Base-by-base conservation (phyloP, 495 filamentous ascomycete genomes). In the Daldinia caldariorum region DNA sequence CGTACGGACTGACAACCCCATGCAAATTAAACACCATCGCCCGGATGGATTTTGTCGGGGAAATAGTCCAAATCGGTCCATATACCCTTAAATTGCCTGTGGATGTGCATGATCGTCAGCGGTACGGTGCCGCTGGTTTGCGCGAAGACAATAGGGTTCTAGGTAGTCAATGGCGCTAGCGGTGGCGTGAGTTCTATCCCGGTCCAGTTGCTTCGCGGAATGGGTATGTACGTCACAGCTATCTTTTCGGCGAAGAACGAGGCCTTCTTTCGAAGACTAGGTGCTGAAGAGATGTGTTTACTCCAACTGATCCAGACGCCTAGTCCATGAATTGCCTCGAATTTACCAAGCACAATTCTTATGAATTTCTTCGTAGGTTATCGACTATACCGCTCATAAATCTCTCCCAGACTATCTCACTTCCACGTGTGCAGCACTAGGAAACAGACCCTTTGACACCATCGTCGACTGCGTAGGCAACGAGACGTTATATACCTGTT, bases 171-270 rank as follows among this genome's bases (percentile, higher is more conserved):
- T 47, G 43, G 43, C 8, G 43, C 43, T 8, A 47, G 43, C 8
- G 70, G 67, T 13, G 67, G 70, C 45, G 67, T 73, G 49, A 66
- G 61, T 7, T 66, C 56, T 18, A 51, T 73, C 10, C 51, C 70
- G 26, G 35, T 58, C 35, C 70, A 70, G 34, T 53, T 66, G 26
- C 67, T 73, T 49, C 39, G 55, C 29, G 70, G 38, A 29, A 66
- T 58, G 50, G 67, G 70, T 2, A 57, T 70, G 9, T 61, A 54
- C 14, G 67, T 70, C 31, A 73, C 70, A 9, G 70, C 61, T 6
- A 37, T 67, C 62, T 73, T 62, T 43, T 73, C 67, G 12, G 32
- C 61, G 13, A 70, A 32, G 58, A 73, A 73, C 29, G 67, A 63
- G 29, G 38, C 50, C 7, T 22, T 70, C 45, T 58, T 73, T 56